These are phyloP conservation scores for Elaeis guineensis DNA, from an alignment of 176 grass and related monocot species.

Conservation along the genomic window DNA sequence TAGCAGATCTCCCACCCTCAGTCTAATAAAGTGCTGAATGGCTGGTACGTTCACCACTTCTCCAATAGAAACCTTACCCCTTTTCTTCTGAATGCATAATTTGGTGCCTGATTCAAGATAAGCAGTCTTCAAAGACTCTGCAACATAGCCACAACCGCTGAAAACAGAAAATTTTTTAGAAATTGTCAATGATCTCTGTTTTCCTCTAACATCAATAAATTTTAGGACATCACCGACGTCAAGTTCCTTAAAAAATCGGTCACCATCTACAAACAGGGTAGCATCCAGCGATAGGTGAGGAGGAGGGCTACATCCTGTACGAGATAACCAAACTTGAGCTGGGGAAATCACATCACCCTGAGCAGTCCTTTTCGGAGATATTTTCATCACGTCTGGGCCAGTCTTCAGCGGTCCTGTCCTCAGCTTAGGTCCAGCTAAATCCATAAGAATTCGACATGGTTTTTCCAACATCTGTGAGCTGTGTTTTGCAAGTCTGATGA, in stretches of 20 bases:
- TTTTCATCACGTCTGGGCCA: background rate
- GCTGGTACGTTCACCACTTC: conserved; percentile 12
- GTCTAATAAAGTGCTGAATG: conserved; percentile 1
- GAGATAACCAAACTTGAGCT: conserved; percentile 16
- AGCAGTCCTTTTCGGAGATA: conserved; percentile 3
- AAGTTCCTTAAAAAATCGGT: conserved; percentile 3
- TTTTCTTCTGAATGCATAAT: conserved; percentile 10
- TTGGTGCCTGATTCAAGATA: conserved; percentile 11
- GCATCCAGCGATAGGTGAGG: background rate
- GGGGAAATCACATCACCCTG: conserved; percentile 9
- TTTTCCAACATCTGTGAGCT: conserved; percentile 13
- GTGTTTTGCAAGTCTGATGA: conserved; percentile 12
- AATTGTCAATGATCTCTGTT: background rate
- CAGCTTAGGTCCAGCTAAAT: conserved; percentile 21
- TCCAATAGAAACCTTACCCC: background rate
- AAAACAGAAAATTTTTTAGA: background rate
- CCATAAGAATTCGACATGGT: conserved; percentile 25
- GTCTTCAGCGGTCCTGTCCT: conserved; percentile 6
- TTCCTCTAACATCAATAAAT: conserved; percentile 19
- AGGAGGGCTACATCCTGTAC: background rate
- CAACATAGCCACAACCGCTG: conserved; percentile 4
- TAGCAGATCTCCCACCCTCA: conserved; percentile 11
- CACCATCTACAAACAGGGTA: conserved; percentile 5
- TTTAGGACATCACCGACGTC: background rate
- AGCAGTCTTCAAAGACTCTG: conserved; percentile 10